These are phyloP conservation scores for Saturnispora galanensis DNA, from an alignment of 805 yeast species.

Conservation along the genomic window DNA sequence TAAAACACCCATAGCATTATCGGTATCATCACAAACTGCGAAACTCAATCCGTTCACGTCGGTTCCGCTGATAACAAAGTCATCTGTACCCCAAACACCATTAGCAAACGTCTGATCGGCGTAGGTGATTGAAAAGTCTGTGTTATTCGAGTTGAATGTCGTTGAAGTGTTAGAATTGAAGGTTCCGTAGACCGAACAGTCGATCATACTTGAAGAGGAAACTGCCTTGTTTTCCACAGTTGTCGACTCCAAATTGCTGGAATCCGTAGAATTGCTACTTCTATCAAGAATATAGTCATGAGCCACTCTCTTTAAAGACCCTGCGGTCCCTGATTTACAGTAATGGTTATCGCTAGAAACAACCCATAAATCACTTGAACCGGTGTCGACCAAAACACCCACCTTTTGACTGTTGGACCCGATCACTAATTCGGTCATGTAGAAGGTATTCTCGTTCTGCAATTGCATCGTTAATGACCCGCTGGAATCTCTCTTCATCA, in stretches of 20 bases:
- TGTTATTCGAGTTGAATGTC: slow-evolving; percentile 31
- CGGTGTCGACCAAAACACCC: slow-evolving; percentile 58
- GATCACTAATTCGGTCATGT: slow-evolving; percentile 34
- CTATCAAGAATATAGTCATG: slow-evolving; percentile 3
- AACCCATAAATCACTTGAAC: slow-evolving; percentile 69
- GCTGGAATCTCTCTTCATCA: slow-evolving; percentile 19
- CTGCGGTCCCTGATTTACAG: slow-evolving; percentile 22
- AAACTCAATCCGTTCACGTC: slow-evolving; percentile 45
- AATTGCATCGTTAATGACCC: slow-evolving; percentile 26
- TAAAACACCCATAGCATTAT: slow-evolving; percentile 58
- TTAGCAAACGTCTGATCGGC: slow-evolving; percentile 39
- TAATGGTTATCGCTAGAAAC: slow-evolving; percentile 40
- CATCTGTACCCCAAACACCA: slow-evolving; percentile 57
- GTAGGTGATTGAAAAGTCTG: slow-evolving; percentile 35
- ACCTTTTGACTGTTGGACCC: slow-evolving; percentile 53
- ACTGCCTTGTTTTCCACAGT: slow-evolving; percentile 4
- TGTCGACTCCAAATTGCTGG: too few relatives aligned
- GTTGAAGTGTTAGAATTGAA: slow-evolving; percentile 33
- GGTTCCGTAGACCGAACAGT: slow-evolving; percentile 39
- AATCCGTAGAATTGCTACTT: background rate
- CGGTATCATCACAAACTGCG: slow-evolving; percentile 62
- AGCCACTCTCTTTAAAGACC: slow-evolving; percentile 8
- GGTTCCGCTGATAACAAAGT: slow-evolving; percentile 40
- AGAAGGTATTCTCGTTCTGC: slow-evolving; percentile 34
- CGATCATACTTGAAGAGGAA: slow-evolving; percentile 12